phyloP scores from a whole-genome alignment of 306 rosid species.

The Macrotyloma uniflorum region DNA sequence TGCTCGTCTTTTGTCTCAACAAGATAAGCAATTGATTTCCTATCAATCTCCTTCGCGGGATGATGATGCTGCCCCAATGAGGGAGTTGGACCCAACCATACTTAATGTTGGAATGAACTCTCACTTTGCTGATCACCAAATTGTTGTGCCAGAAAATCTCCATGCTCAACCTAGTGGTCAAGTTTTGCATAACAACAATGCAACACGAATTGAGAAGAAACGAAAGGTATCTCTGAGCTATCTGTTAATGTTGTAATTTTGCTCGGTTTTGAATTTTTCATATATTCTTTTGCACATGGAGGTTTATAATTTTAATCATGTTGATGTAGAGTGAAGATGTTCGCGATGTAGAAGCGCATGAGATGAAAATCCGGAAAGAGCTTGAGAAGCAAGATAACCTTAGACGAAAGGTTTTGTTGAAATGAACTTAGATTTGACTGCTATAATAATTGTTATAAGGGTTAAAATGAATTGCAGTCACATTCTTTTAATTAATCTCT shows the following conservation, averaged over 20 bases:
- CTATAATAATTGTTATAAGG: constrained; percentile 10
- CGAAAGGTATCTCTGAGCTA: constrained; percentile 68
- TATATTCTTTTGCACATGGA: constrained; percentile 24
- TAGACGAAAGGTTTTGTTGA: constrained; percentile 75
- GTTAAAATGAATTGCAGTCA: background rate
- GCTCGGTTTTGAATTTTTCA: constrained; percentile 13
- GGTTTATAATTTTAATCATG: constrained; percentile 28
- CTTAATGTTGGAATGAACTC: constrained; percentile 50
- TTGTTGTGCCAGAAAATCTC: constrained; percentile 57
- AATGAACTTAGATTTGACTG: constrained; percentile 29
- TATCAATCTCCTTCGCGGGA: constrained; percentile 62
- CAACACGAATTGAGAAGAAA: constrained; percentile 66
- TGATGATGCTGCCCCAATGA: constrained; percentile 45
- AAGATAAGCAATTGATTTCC: constrained; percentile 64
- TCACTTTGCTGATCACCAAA: constrained; percentile 60
- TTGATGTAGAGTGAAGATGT: constrained; percentile 72
- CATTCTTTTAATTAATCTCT: constrained; percentile 6
- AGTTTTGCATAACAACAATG: constrained; percentile 49
- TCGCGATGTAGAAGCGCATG: constrained; percentile 76
- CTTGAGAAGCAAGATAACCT: constrained; percentile 89
- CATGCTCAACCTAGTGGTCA: constrained; percentile 59
- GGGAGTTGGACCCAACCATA: constrained; percentile 53
- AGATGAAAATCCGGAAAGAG: constrained; percentile 75
- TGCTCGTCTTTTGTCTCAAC: constrained; percentile 63
- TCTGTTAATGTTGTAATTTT: constrained; percentile 27